Base-by-base conservation (phyloP, 345 rosid genomes). In the Luvunga scandens region DNA sequence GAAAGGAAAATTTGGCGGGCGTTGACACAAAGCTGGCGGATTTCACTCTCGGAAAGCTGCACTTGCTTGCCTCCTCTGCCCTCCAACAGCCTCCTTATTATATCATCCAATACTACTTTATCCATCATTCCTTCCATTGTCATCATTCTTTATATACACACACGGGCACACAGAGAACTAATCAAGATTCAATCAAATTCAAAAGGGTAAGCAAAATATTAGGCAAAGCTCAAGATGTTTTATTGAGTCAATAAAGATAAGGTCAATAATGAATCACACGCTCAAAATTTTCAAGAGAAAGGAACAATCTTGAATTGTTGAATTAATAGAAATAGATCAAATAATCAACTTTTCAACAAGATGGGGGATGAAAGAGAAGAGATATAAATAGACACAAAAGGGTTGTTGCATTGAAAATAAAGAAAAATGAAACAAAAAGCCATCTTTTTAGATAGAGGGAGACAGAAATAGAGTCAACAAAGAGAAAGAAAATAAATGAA, bases 11-110 rank as follows among this genome's bases (percentile, higher is more conserved):
- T 91, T 87, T 97, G 97, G 69, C 98, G 91, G 62, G 99, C 94
- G 84, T 90, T 94, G 83, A 92, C 84, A 77, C 99, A 97, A 33
- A 97, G 93, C 87, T 93, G 99, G 75, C 99, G 98, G 91, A 97
- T 94, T 92, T 97, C 99, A 62, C 86, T 86, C 86, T 97, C 99
- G 0, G 99, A 97, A 25, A 94, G 90, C 91, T 94, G 98, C 64
- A 93, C 99, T 80, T 94, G 99, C 79, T 91, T 94, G 12, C 93
- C 90, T 73, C 97, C 98, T 93, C 83, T 91, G 7, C 99, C 98
- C 53, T 93, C 98, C 82, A 97, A 81, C 31, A 97, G 82, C 85
- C 98, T 91, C 85, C 94, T 87, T 74, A 97, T 91, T 22, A 97
- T 91, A 82, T 97, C 99, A 88, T 97, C 98, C 93, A 97, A 80